These are phyloP conservation scores for Zymoseptoria tritici DNA, from an alignment of 2,329 filamentous ascomycete genomes.

Conservation along the genomic window DNA sequence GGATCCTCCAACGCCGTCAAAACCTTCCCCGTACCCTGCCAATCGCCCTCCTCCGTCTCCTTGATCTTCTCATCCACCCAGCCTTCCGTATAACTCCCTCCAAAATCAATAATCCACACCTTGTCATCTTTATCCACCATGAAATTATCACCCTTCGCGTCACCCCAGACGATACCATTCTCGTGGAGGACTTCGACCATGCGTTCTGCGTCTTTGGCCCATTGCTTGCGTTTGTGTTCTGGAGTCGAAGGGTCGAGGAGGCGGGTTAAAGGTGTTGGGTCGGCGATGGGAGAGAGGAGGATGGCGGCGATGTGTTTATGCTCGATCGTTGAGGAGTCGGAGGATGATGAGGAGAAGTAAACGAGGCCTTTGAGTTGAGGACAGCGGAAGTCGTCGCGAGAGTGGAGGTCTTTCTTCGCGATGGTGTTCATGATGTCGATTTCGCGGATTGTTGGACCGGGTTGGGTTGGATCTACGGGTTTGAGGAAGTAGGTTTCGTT, in stretches of 20 bases:
- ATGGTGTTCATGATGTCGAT: constrained; percentile 26
- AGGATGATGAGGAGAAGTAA: constrained; percentile 2
- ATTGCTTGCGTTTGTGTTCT: constrained; percentile 24
- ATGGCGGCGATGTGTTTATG: constrained; percentile 27
- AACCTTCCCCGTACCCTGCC: constrained; percentile 25
- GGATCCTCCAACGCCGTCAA: constrained; percentile 26
- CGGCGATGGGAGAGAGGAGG: constrained; percentile 26
- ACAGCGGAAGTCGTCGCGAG: constrained; percentile 20
- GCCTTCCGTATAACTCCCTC: constrained; percentile 32
- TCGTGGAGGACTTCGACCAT: constrained; percentile 29
- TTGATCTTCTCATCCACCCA: constrained; percentile 32
- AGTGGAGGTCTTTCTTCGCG: constrained; percentile 21
- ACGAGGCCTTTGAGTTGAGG: constrained; percentile 27
- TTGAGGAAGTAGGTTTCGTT: constrained; percentile 27
- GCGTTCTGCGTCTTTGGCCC: constrained; percentile 25
- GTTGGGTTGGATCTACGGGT: constrained; percentile 25
- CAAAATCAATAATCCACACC: constrained; percentile 36
- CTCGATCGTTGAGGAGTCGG: constrained; percentile 1
- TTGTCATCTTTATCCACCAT: constrained; percentile 31
- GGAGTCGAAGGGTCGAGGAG: constrained; percentile 26
- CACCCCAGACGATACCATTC: constrained; percentile 32
- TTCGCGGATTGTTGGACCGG: constrained; percentile 29
- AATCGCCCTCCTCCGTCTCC: constrained; percentile 31
- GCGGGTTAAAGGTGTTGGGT: constrained; percentile 26
- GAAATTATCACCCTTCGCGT: constrained; percentile 36